Conservation (phyloP, 108 stramenopile species). For the Nitzschia sp. region DNA sequence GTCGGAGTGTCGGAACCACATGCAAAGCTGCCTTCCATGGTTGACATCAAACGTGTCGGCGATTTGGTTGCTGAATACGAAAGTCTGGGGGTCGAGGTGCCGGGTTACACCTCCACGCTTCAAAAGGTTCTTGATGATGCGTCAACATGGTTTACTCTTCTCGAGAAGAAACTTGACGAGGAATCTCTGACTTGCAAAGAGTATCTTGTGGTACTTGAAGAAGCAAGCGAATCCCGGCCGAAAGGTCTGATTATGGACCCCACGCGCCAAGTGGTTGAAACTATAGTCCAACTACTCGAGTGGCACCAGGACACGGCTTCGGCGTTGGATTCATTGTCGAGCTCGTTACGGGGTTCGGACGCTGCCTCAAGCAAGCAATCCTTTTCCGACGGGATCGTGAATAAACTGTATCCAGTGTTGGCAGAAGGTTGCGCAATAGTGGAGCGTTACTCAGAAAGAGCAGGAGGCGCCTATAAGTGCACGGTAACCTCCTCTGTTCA, state of each 20-base stretch:
- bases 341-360: not conserved
- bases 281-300: slow-evolving; percentile 47
- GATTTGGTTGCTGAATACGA: slow-evolving; percentile 48
- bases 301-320: slow-evolving; percentile 47
- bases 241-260: slow-evolving; percentile 72
- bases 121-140: slow-evolving; percentile 40
- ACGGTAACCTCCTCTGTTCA: not conserved
- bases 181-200: slow-evolving; percentile 21
- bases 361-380: not conserved
- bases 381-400: slow-evolving; percentile 1
- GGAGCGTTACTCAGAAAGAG: slow-evolving; percentile 9
- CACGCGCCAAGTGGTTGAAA: slow-evolving; percentile 43
- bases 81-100: slow-evolving; percentile 38
- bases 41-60: slow-evolving; percentile 47
- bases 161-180: slow-evolving; percentile 10
- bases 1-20: slow-evolving; percentile 16
- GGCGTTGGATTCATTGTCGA: not conserved
- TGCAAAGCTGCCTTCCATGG: slow-evolving; percentile 41
- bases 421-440: slow-evolving; percentile 30
- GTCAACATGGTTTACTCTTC: slow-evolving; percentile 43
- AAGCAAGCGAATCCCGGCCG: slow-evolving; percentile 40
- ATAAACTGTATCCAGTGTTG: slow-evolving; percentile 17
- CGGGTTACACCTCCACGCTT: slow-evolving; percentile 35
- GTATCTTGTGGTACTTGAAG: slow-evolving; percentile 3
- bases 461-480: not conserved